Evolutionary conservation across 2,329 filamentous ascomycete genomes (phyloP), one percentile per base, ranked within the genome.

Genomic region (Phoma sp.): DNA sequence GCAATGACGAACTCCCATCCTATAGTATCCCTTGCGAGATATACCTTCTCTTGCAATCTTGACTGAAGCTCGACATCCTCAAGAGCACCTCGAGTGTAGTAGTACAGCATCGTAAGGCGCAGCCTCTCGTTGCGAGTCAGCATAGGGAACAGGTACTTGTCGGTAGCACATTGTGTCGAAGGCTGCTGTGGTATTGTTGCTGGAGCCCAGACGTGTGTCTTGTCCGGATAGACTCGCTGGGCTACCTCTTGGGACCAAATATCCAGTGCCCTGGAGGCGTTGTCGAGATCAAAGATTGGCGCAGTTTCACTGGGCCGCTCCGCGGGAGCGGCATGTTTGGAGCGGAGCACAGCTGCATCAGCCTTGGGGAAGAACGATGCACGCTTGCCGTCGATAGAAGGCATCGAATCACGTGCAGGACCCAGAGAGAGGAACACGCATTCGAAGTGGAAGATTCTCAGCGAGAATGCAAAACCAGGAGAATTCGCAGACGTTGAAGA

Each of bases 1-100:
- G 79, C 68, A 14, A 80, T 75, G n/a, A 72, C 78, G 48, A 74
- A 78, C 7, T 81, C 78, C 78, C 79, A 81, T 7, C 71, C 77
- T 4, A 75, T 72, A 0, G 74, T 74, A 22, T 79, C 73, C 23
- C 74, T 67, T 0, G 75, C 77, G 2, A 81, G 63, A 13, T 69
- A 64, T 0, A 77, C 70, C 54, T 79, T 79, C 24, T 79, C 75
- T 24, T 79, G 77, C 3, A 81, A 58, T 0, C 73, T 70, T 2
- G 69, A 70, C 13, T 80, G 64, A 32, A 80, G 66, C 32, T 79
- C 77, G 6, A 57, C 57, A 47, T 81, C 76, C 7, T 76, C 61
- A 9, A 75, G 59, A 7, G 78, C 66, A 4, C 72, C 72, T 25
- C 69, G 67, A 1, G 77, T 78, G 30, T 80, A 79, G 50, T 81